These are phyloP conservation scores for Artemisia argyi DNA, from an alignment of 129 eudicot genomes.

Conservation along the genomic window DNA sequence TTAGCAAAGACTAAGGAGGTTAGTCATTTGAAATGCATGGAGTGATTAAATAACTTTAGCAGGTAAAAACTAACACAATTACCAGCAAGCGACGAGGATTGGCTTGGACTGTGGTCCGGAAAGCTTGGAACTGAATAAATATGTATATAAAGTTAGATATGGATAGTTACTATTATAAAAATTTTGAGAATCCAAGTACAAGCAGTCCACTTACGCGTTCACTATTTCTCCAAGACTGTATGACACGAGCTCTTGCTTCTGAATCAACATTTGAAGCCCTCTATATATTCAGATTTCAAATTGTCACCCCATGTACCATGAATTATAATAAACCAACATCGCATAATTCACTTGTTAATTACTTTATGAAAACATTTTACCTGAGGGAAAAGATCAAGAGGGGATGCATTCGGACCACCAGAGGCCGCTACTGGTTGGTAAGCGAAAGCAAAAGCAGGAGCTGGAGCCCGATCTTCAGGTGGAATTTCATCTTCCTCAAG, in stretches of 20 bases:
- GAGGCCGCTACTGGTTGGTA: conserved; percentile 48
- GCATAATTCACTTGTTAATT: background rate
- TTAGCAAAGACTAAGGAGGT: too few relatives aligned
- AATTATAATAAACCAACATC: background rate
- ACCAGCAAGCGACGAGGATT: conserved; percentile 81
- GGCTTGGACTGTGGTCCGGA: conserved; percentile 76
- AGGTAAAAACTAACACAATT: conserved; percentile 5
- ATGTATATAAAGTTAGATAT: conserved; percentile 1
- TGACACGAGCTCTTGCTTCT: conserved; percentile 52
- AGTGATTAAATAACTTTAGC: background rate
- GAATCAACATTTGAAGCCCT: conserved; percentile 61
- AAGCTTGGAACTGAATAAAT: conserved; percentile 57
- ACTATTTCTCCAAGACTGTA: conserved; percentile 67
- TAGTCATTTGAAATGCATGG: background rate
- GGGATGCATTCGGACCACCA: conserved; percentile 61
- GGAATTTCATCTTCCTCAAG: conserved; percentile 68
- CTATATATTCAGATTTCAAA: conserved; percentile 28
- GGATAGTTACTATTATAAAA: background rate
- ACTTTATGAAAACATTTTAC: conserved; percentile 23
- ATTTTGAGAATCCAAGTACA: background rate
- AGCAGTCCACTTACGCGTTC: conserved; percentile 38
- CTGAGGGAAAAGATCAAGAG: conserved; percentile 76
- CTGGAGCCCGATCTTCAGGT: conserved; percentile 30
- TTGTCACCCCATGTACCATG: background rate
- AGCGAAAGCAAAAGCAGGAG: conserved; percentile 1